Conservation (phyloP, 441 rosid genomes). For the Biscutella laevigata region DNA sequence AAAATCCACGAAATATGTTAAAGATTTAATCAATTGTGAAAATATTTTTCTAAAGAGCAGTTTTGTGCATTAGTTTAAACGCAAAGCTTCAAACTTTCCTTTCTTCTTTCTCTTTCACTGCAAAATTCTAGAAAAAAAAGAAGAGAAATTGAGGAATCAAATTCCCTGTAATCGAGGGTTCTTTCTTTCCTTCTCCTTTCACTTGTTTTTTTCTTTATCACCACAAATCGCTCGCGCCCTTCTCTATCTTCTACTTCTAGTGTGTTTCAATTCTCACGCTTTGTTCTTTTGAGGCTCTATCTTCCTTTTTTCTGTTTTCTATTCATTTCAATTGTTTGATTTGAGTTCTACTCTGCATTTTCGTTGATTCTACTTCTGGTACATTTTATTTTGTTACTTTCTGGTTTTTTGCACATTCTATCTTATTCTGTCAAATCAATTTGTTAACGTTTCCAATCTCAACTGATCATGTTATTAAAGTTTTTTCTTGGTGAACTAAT, state of each 20-base stretch:
- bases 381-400: constrained; percentile 1
- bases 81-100: constrained; percentile 27
- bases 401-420: no score
- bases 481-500: background rate
- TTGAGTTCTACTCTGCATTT: constrained; percentile 1
- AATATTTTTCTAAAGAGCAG: no score
- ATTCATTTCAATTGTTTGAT: no score
- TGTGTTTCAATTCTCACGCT: constrained; percentile 1
- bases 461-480: background rate
- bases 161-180: constrained; percentile 24
- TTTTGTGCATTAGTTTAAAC: no score
- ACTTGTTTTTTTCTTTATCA: no score
- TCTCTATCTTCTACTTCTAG: constrained; percentile 4
- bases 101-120: constrained; percentile 25
- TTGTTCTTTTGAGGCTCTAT: constrained; percentile 4
- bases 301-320: no score
- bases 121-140: background rate
- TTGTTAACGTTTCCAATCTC: background rate
- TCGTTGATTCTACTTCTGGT: background rate
- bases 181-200: constrained; percentile 16
- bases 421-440: background rate
- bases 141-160: constrained; percentile 12
- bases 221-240: constrained; percentile 3
- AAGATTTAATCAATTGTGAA: no score
- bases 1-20: no score